These are phyloP conservation scores for Apiosordaria backusii DNA, from an alignment of 495 filamentous ascomycete genomes.

Conservation along the genomic window DNA sequence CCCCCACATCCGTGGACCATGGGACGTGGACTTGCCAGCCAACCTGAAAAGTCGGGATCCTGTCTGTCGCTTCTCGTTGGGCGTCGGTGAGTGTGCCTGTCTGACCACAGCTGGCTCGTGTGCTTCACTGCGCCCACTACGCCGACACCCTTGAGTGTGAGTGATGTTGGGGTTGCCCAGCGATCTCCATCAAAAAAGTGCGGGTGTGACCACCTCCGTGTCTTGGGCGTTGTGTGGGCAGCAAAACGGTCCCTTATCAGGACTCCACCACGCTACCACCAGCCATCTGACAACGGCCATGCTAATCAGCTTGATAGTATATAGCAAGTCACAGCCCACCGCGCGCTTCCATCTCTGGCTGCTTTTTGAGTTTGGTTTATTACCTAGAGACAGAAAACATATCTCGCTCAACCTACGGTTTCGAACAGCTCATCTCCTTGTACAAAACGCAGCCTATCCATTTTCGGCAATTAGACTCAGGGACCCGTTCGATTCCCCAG, in stretches of 20 bases:
- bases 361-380: not conserved
- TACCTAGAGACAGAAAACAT: not conserved
- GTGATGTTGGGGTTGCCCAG: not conserved
- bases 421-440: not conserved
- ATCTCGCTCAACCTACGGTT: not conserved
- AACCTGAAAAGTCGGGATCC: too few species aligned
- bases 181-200: not conserved
- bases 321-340: not conserved
- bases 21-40: not conserved
- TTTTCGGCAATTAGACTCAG: constrained; percentile 12
- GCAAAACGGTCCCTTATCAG: constrained; percentile 8
- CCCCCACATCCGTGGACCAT: not conserved
- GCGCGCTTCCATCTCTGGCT: not conserved
- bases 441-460: not conserved
- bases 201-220: not conserved
- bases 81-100: not conserved
- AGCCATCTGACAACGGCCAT: not conserved
- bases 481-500: constrained; percentile 11
- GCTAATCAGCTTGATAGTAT: not conserved
- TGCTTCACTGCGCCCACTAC: not conserved
- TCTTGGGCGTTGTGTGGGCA: not conserved
- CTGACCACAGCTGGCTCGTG: not conserved
- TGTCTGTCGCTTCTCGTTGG: not conserved
- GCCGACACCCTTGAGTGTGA: not conserved
- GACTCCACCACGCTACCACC: constrained; percentile 1